Evolutionary conservation across 768 basidiomycete species (phyloP), one percentile per base, ranked within the genome.

Genomic region (Suillus americanus): DNA sequence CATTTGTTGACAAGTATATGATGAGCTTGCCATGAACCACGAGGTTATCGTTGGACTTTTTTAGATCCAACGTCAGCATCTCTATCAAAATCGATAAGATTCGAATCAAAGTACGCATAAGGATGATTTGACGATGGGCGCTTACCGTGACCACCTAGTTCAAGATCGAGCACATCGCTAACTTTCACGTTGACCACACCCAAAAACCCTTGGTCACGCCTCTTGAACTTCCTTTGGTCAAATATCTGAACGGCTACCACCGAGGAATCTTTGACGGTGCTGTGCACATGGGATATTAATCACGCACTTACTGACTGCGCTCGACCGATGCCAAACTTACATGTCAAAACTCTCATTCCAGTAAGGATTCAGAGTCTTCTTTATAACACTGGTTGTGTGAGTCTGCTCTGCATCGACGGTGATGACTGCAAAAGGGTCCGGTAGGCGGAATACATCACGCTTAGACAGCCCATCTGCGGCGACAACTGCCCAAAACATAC

Each of bases 341-440:
- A 99, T 91, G 74, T 99, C 97, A 77, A 99, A 99, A 73, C 91
- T 92, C 80, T 98, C 97, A 74, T 94, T 97, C 95, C 95, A 97
- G 77, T 97, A 96, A 0, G 95, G 92, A 78, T 95, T 95, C 55
- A 95, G 78, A 0, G 94, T 94, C 80, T 94, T 96, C 83, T 95
- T 98, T 73, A 99, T 97, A 38, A 97, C 97, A 63, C 92, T 94
- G 18, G 96, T 99, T 1, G 97, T 97, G 69, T 94, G 91, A 0
- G 96, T 99, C 78, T 98, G 96, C 76, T 97, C 95, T 4, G 95
- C 94, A 70, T 99, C 97, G 50, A 99, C 95, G 25, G 97, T 98
- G 76, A 99, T 91, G 72, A 99, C 95, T 6, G 97, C 97, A 75
- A 99, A 98, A 5, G 97, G 97, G 78, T 99, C 96, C 3, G 97